Base-by-base conservation (phyloP, 345 rosid species). In the Linum trigynum region DNA sequence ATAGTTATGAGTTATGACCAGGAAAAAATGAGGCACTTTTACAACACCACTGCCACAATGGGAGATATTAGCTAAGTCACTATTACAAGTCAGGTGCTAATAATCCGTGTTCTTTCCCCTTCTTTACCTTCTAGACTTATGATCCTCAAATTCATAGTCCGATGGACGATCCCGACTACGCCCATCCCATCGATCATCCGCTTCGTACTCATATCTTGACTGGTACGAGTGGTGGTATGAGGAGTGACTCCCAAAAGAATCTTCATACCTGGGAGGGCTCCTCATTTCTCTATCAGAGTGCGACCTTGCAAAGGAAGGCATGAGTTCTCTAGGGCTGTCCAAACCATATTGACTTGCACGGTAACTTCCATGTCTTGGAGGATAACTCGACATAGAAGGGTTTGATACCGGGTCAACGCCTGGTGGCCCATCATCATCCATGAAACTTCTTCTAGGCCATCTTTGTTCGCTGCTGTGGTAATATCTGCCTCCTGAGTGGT, bases 401-500 rank as follows among this genome's bases (percentile, higher is more conserved):
- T 78, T 72, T 42, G 66, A 50, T 5, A 59, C 65, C 1, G 78
- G 73, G 55, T 84, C 91, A 60, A 69, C 74, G 39, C 87, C 84
- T 5, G 84, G 88, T 65, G 85, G 88, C 4, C 80, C 83, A 58
- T 79, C 83, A 58, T 79, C 90, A 5, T 81, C 85, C 66, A 76
- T 73, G 48, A 61, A 67, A 66, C 83, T 77, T 45, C 74, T 65
- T 45, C 74, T 65, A 56, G 71, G 76, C 78, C 64, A 64, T 67
- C 84, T 75, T 67, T 74, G 80, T 41, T 78, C 86, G 5, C 59
- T 23, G 32, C 32, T 71, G 69, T 72, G 65, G 67, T 74, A 69
- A 62, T 71, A 74, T 75, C 86, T 77, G 75, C 72, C 73, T 23
- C 32, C 32, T 9, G 36, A 12, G 61, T 32, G 38, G 12, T 57